Base-by-base conservation (phyloP, 1,139 yeast species). In the Blastobotrys apis region DNA sequence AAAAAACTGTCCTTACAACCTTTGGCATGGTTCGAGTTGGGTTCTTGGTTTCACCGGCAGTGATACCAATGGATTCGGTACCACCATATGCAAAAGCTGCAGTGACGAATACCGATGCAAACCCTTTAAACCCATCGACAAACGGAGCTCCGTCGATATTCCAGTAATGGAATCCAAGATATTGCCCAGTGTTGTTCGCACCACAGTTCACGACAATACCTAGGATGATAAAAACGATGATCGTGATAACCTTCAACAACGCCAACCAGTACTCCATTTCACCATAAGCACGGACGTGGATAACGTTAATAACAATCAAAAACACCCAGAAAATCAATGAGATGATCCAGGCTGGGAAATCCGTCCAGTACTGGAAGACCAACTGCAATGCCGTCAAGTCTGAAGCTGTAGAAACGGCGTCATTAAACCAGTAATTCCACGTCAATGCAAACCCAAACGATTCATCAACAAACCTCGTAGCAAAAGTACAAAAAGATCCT, bases 41-140 rank as follows among this genome's bases (percentile, higher is more conserved):
- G 56, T 78, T 77, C 50, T 69, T 68, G 30, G 81, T 74, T 62
- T 81, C 85, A 25, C 83, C 87, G 6, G 83, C 81, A 3, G 86
- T 78, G 50, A 81, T 69, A 16, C 82, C 75, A 42, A 81, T 74
- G 6, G 78, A 69, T 59, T 81, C 87, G 3, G 81, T 74, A 37
- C 87, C 86, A 52, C 85, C 85, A 55, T 74, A 79, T 5, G 85
- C 81, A 61, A 78, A 80, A 22, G 82, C 71, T 1, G 87, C 83
- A 17, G 83, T 75, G 32, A 80, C 73, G 57, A 74, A 72, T 5
- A 73, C 74, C 2, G 74, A 63, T 33, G 74, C 71, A 41, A 74
- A 72, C 25, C 78, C 78, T 44, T 66, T 67, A 58, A 73, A 75
- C 0, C 81, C 83, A 48, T 77, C 68, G 21, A 80, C 77, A 59